A percentile compares a stretch with the other conserved stretches of the same genome.
These are phyloP conservation scores for Sophora flavescens DNA, from an alignment of 306 rosid species.

Conservation along the genomic window DNA sequence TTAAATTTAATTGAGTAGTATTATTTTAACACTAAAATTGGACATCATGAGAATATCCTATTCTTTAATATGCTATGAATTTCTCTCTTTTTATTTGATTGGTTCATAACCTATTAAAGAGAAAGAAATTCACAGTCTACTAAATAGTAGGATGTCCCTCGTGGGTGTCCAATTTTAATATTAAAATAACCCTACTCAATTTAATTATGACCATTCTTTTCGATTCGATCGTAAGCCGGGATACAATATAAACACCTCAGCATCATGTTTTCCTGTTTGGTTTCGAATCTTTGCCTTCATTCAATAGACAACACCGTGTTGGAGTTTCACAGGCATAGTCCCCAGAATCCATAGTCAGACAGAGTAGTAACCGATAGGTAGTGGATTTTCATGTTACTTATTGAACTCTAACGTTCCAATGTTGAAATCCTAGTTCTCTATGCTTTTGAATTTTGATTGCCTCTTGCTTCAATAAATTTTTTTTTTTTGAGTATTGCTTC, in stretches of 20 bases:
- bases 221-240: conserved; percentile 60
- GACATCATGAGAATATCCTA: too few relatives aligned
- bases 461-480: too few relatives aligned
- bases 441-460: neutral
- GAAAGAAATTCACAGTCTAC: too few relatives aligned
- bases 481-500: neutral
- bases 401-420: conserved; percentile 2
- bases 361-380: neutral
- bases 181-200: too few relatives aligned
- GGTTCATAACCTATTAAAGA: too few relatives aligned
- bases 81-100: too few relatives aligned
- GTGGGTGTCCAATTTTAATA: too few relatives aligned
- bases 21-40: too few relatives aligned
- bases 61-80: too few relatives aligned
- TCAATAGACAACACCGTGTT: conserved; percentile 62
- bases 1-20: too few relatives aligned
- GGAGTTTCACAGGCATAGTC: conserved; percentile 66
- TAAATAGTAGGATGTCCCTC: too few relatives aligned
- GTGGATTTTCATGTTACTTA: conserved; percentile 14
- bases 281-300: conserved; percentile 32
- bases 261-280: conserved; percentile 58
- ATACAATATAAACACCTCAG: conserved; percentile 57
- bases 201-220: conserved; percentile 55
- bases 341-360: conserved; percentile 32
- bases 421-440: conserved; percentile 25